Evolutionary conservation across 768 basidiomycete genomes (phyloP).

Genomic region (Suillus weaverae): DNA sequence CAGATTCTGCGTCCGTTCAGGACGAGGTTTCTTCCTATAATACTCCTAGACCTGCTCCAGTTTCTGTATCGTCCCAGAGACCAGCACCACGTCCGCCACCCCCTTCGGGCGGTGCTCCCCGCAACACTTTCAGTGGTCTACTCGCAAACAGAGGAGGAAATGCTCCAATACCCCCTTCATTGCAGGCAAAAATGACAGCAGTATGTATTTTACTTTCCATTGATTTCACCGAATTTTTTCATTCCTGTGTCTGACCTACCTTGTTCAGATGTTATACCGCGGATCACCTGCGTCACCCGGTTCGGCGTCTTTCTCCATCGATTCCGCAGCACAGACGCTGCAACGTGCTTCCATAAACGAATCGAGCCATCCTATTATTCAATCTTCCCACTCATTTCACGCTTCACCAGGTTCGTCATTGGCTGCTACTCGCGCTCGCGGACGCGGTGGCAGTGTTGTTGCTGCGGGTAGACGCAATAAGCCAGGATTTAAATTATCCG

Average conservation of each 20-base stretch:
- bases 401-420: constrained; percentile 23
- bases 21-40: constrained; percentile 14
- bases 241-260: constrained; percentile 18
- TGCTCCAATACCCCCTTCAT: constrained; percentile 81
- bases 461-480: constrained; percentile 44
- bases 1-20: constrained; percentile 11
- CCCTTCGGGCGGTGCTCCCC: constrained; percentile 17
- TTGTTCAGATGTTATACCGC: constrained; percentile 48
- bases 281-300: constrained; percentile 29
- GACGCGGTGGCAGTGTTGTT: constrained; percentile 37
- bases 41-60: constrained; percentile 5
- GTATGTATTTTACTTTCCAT: constrained; percentile 43
- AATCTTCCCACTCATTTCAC: constrained; percentile 39
- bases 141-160: constrained; percentile 44
- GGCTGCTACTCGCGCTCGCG: constrained; percentile 11
- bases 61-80: constrained; percentile 9
- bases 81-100: constrained; percentile 19
- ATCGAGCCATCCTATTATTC: constrained; percentile 28
- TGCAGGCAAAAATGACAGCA: constrained; percentile 93
- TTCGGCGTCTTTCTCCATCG: constrained; percentile 33
- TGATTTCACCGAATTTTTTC: constrained; percentile 1
- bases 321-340: constrained; percentile 42
- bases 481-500: constrained; percentile 61
- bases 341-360: constrained; percentile 37
- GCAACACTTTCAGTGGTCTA: constrained; percentile 39